These are phyloP conservation scores for Polytrichum commune DNA, from an alignment of 225 moss, liverwort and hornwort species.

Conservation along the genomic window DNA sequence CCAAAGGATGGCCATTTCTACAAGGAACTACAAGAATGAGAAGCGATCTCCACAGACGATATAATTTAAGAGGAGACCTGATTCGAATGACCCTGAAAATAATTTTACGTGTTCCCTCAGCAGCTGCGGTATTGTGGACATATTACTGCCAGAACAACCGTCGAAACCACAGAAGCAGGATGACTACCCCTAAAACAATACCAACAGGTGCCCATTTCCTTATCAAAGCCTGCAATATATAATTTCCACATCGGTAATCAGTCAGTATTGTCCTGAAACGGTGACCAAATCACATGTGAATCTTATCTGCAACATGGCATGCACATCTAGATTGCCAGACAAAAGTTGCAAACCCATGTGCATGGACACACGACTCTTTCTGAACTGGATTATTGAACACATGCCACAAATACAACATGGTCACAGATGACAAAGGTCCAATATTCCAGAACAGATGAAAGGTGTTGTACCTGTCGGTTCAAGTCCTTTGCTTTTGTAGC, in stretches of 20 bases:
- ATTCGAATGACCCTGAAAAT: conserved; percentile 22
- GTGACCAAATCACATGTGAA: too few species aligned
- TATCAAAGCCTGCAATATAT: conserved; percentile 77
- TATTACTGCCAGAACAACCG: conserved; percentile 66
- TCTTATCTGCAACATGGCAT: too few species aligned
- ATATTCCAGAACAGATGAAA: neutral
- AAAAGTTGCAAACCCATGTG: too few species aligned
- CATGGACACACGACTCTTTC: too few species aligned
- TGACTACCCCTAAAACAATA: conserved; percentile 79
- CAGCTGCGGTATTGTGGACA: conserved; percentile 13
- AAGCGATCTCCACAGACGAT: neutral
- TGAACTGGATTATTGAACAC: too few species aligned
- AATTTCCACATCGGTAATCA: too few species aligned
- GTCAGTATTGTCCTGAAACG: too few species aligned
- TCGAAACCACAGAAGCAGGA: conserved; percentile 71
- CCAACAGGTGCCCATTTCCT: conserved; percentile 98
- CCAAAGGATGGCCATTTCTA: neutral
- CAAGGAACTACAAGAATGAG: neutral
- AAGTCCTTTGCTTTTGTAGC: conserved; percentile 90
- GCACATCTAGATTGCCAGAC: too few species aligned
- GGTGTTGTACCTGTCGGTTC: conserved; percentile 78
- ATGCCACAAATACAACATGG: too few species aligned
- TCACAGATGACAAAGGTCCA: too few species aligned
- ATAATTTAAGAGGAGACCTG: neutral
- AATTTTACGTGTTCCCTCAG: conserved; percentile 9